Evolutionary conservation across 192 early-diverging fungal species (phyloP), one percentile per base, ranked within the genome.

Genomic region (Backusella circina): DNA sequence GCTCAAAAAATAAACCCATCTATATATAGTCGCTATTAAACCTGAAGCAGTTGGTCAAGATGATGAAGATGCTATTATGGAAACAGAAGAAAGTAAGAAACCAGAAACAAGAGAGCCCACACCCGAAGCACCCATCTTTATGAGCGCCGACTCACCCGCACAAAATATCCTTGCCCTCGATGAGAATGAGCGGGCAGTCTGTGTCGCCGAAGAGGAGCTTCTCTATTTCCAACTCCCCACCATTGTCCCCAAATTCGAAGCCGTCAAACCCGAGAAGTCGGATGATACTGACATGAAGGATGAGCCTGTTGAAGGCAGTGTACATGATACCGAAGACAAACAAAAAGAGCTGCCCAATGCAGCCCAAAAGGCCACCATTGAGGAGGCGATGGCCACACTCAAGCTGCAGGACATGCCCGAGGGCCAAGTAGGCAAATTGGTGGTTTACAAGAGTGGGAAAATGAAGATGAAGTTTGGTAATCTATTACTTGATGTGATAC

Each of bases 141-240:
- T 78, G 77, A 50, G 74, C n/a, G 71, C 66, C 8, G 77, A 78
- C 57, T 38, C 77, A 38, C 71, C 77, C 28, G 77, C 77, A 0
- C 77, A 67, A 33, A 61, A 78, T 44, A 72, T 78, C 21, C 73
- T 81, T 65, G 72, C 67, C 15, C 67, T 77, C 4, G 61, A 70
- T 57, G 36, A 77, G 23, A 70, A 77, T 16, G 72, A 71, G 38
- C 67, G 61, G 32, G 50, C 72, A 1, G 61, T 80, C 1, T 77
- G 75, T 7, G 72, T 81, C 0, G 79, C 75, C 1, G 79, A 81
- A 3, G 86, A 89, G 23, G 74, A 86, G 44, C 67, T 91, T 35
- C 81, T 88, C 33, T 87, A 89, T 35, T 90, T 91, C 84, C 90
- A 91, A 75, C 82, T 91, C 26, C 90, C 90, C 3, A 77, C 81